Percentiles rank a stretch among this genome's conserved stretches.
phyloP scores from a whole-genome alignment of 352 stramenopile genomes.

The Phytophthora sp. region DNA sequence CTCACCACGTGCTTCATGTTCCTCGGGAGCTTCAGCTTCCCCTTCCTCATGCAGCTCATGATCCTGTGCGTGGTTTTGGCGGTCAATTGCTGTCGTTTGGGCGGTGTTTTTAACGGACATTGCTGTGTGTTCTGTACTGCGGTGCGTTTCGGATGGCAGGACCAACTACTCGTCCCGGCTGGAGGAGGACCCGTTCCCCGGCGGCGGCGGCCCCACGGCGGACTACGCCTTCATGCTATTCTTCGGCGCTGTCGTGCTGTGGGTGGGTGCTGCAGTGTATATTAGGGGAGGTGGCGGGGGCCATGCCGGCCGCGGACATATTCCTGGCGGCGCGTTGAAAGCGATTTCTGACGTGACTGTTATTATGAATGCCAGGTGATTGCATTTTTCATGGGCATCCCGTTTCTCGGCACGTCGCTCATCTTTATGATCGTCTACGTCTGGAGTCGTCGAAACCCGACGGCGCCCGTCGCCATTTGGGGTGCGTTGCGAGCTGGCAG shows the following conservation, averaged over 20 bases:
- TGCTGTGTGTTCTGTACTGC: no score
- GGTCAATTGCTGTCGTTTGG: neutral
- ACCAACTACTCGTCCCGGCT: constrained; percentile 85
- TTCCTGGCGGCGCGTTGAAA: no score
- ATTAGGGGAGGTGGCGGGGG: no score
- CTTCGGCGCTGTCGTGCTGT: constrained; percentile 78
- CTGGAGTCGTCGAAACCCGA: constrained; percentile 89
- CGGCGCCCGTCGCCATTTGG: constrained; percentile 84
- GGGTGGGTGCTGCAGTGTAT: constrained; percentile 45
- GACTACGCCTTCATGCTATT: constrained; percentile 93
- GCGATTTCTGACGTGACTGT: constrained; percentile 2
- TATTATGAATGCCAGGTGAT: constrained; percentile 53
- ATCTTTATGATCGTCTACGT: constrained; percentile 94
- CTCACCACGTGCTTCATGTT: constrained; percentile 90
- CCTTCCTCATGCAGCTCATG: constrained; percentile 92
- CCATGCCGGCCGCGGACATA: no score
- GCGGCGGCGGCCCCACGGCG: constrained; percentile 75
- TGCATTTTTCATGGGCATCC: constrained; percentile 83
- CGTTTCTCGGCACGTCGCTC: constrained; percentile 84
- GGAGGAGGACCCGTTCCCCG: constrained; percentile 86
- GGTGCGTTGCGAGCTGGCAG: constrained; percentile 46
- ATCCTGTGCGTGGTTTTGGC: constrained; percentile 65
- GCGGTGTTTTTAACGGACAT: neutral
- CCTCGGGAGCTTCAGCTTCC: constrained; percentile 88
- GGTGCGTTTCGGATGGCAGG: constrained; percentile 43